Conservation (phyloP, 208 protist genomes). For the Strigomonas culicis region DNA sequence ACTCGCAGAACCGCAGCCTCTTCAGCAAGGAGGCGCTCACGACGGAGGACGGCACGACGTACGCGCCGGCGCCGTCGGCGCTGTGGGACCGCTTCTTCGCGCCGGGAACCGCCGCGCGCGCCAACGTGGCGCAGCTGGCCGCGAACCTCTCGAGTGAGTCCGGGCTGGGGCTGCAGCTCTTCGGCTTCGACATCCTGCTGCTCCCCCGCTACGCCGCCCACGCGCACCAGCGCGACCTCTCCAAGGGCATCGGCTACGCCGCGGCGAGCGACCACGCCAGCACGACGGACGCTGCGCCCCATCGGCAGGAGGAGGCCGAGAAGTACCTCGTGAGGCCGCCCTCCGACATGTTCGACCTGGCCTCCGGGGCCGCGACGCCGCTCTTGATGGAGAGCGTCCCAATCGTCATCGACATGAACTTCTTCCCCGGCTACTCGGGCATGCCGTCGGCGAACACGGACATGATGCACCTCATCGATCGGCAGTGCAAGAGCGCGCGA, state of each 20-base stretch:
- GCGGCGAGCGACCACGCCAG: neutral
- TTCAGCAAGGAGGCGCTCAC: conserved; percentile 22
- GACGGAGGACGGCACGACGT: neutral
- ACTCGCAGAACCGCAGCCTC: conserved; percentile 55
- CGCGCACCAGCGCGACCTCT: conserved; percentile 20
- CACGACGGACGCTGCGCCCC: neutral
- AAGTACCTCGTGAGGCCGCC: neutral
- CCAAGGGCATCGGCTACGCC: conserved; percentile 25
- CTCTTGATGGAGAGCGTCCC: conserved; percentile 47
- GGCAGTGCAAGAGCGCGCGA: neutral
- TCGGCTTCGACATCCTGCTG: conserved; percentile 82
- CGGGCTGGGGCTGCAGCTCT: conserved; percentile 54
- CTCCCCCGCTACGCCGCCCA: conserved; percentile 37
- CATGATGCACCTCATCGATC: conserved; percentile 41
- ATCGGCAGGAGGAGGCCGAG: neutral
- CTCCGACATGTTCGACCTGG: conserved; percentile 48
- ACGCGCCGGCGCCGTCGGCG: neutral
- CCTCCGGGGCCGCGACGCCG: conserved; percentile 47
- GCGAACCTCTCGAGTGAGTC: conserved; percentile 24
- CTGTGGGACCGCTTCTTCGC: conserved; percentile 57
- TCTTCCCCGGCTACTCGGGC: conserved; percentile 81
- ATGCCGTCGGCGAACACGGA: conserved; percentile 35
- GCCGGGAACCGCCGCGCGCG: conserved; percentile 37
- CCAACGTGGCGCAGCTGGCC: conserved; percentile 33
- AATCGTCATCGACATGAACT: conserved; percentile 82